These are phyloP conservation scores for Plasmodium billcollinsi DNA, from an alignment of 169 alveolate genomes.

Conservation along the genomic window DNA sequence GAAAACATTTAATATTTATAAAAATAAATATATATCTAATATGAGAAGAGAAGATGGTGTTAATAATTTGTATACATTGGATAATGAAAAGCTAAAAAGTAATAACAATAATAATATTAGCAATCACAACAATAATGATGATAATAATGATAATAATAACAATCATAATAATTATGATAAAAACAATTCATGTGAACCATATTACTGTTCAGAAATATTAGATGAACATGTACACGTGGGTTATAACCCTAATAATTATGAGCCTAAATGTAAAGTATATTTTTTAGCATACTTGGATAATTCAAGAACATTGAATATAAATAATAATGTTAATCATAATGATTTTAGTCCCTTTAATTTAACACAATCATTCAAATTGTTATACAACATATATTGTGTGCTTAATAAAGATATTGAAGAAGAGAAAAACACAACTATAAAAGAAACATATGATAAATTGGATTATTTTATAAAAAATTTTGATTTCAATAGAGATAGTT, in stretches of 20 bases:
- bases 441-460: conserved; percentile 15
- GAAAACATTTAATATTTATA: conserved; percentile 14
- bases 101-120: not conserved
- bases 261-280: conserved; percentile 18
- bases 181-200: not conserved
- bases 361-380: conserved; percentile 28
- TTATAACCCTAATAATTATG: conserved; percentile 45
- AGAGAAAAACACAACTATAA: not conserved
- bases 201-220: conserved; percentile 51
- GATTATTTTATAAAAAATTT: conserved; percentile 42
- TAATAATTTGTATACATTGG: not conserved
- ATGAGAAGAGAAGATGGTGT: not conserved
- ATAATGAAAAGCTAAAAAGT: not conserved
- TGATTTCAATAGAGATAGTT: conserved; percentile 13
- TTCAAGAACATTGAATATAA: not conserved
- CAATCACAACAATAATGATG: not conserved
- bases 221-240: conserved; percentile 76
- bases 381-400: conserved; percentile 67
- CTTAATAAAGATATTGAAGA: conserved; percentile 16
- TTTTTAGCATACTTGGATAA: conserved; percentile 46
- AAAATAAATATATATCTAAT: conserved; percentile 31
- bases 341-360: conserved; percentile 23
- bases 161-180: not conserved
- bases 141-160: not conserved
- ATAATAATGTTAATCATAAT: not conserved